phyloP scores from a whole-genome alignment of 1,284 basidiomycete species.

The Psilocybe mexicana region DNA sequence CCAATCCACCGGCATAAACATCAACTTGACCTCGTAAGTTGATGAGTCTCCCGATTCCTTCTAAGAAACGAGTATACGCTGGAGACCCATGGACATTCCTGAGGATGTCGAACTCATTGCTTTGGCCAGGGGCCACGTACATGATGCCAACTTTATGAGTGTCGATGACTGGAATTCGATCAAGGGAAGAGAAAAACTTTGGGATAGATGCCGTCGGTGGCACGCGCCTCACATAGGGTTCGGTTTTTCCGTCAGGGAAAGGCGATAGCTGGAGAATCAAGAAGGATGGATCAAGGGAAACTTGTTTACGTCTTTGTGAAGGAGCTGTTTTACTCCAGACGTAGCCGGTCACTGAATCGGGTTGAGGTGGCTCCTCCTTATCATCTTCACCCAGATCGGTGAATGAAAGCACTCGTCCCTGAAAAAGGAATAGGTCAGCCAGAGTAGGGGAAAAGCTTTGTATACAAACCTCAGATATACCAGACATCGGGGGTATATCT shows the following conservation, averaged over 20 bases:
- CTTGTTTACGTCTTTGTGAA: conserved; percentile 84
- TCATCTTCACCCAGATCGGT: conserved; percentile 24
- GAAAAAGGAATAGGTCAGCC: neutral
- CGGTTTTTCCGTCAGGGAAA: conserved; percentile 55
- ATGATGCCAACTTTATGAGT: conserved; percentile 96
- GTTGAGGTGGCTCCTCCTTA: conserved; percentile 36
- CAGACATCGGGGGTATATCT: conserved; percentile 10
- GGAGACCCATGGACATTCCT: conserved; percentile 92
- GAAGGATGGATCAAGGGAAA: conserved; percentile 85
- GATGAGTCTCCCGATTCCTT: conserved; percentile 87
- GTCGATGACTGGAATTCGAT: conserved; percentile 93
- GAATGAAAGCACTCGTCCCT: conserved; percentile 31
- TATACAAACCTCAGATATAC: conserved; percentile 13
- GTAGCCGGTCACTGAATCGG: conserved; percentile 75
- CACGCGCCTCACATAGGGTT: conserved; percentile 47
- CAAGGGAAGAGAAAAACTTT: conserved; percentile 69
- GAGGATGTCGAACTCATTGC: conserved; percentile 84
- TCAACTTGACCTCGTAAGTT: conserved; percentile 90
- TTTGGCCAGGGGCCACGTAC: conserved; percentile 94
- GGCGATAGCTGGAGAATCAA: conserved; percentile 87
- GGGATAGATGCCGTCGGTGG: conserved; percentile 54
- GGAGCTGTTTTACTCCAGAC: conserved; percentile 86
- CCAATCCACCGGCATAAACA: conserved; percentile 93
- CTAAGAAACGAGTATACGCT: conserved; percentile 91
- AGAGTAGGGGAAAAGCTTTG: neutral